Evolutionary conservation across 306 rosid species (phyloP).

Genomic region (Acacia crassicarpa): DNA sequence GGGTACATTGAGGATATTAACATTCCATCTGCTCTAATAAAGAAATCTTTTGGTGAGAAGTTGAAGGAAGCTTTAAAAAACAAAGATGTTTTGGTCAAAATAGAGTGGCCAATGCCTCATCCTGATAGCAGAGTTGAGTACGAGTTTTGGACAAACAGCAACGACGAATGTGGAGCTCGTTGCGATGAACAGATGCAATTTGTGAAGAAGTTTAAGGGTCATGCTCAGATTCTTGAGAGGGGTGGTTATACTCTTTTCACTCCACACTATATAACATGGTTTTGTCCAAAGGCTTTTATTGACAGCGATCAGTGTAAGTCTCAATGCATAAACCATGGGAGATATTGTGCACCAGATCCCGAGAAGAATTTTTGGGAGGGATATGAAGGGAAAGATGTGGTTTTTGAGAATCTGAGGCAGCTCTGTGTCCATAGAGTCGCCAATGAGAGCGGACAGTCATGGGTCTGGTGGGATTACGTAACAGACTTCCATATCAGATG

Average conservation of each 20-base stretch:
- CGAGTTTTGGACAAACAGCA: constrained; percentile 97
- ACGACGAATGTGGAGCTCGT: constrained; percentile 90
- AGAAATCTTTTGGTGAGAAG: constrained; percentile 67
- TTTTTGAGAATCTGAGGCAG: constrained; percentile 90
- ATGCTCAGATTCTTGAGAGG: constrained; percentile 96
- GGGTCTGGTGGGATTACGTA: constrained; percentile 99
- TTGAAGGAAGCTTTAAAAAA: constrained; percentile 60
- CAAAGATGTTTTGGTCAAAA: constrained; percentile 53
- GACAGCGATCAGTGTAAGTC: constrained; percentile 74
- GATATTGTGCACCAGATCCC: constrained; percentile 93
- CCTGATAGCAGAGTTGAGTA: constrained; percentile 90
- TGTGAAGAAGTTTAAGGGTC: constrained; percentile 83
- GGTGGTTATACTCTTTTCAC: constrained; percentile 78
- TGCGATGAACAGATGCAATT: constrained; percentile 90
- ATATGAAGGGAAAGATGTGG: constrained; percentile 90
- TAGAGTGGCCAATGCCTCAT: constrained; percentile 93
- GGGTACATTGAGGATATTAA: constrained; percentile 67
- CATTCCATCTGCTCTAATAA: constrained; percentile 79
- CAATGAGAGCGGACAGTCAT: constrained; percentile 67
- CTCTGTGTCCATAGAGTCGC: constrained; percentile 94
- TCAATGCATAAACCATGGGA: constrained; percentile 87
- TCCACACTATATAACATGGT: constrained; percentile 96
- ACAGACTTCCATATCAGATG: constrained; percentile 94
- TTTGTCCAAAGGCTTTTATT: constrained; percentile 68
- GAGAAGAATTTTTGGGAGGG: constrained; percentile 81